Base-by-base conservation (phyloP, 192 early-diverging fungal species). In the Diversispora eburnea region DNA sequence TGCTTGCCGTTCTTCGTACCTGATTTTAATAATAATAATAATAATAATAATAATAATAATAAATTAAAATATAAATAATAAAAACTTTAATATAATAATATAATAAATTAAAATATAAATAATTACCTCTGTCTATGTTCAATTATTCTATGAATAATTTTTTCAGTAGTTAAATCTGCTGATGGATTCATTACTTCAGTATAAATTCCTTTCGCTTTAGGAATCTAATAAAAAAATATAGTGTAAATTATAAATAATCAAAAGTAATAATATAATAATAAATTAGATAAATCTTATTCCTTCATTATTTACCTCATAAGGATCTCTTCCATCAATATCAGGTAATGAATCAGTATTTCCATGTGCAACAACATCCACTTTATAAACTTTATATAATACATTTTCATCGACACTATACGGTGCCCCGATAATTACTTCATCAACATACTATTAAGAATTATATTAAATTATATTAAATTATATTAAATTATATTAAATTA, bases 391-490 rank as follows among this genome's bases (percentile, higher is more conserved):
- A 58, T 86, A 86, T 60, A 97, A 81, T 20, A 98, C 91, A 58
- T 94, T 91, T 74, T 94, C 87, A 42, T 90, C 91, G 1, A 96
- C 89, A 78, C 90, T 92, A 77, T 88, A 93, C 17, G 96, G 96
- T 25, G 94, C 93, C 25, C 94, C 93, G 52, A 96, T 92, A 64
- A 98, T 90, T 25, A 98, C 94, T 74, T 96, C 95, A 78, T 98
- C 94, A 7, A 95, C 94, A 70, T 94, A 95, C 84, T 92, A 74
- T 33, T 45, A 25, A 59, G n/a, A 66, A 7, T 10, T 8, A 45
- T 4, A 43, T 17, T 12, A 54, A 52, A 13, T 22, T 70, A 45
- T 48, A 52, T 67, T 45, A 70, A 56, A 78, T 3, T 13, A 33
- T 22, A 46, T 54, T 43, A 33, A 42, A 13, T 22, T 70, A 45